A percentile compares a stretch with the other conserved stretches of the same genome.
Conservation (phyloP, 2,329 filamentous ascomycete species). For the Plectosphaerella plurivora region DNA sequence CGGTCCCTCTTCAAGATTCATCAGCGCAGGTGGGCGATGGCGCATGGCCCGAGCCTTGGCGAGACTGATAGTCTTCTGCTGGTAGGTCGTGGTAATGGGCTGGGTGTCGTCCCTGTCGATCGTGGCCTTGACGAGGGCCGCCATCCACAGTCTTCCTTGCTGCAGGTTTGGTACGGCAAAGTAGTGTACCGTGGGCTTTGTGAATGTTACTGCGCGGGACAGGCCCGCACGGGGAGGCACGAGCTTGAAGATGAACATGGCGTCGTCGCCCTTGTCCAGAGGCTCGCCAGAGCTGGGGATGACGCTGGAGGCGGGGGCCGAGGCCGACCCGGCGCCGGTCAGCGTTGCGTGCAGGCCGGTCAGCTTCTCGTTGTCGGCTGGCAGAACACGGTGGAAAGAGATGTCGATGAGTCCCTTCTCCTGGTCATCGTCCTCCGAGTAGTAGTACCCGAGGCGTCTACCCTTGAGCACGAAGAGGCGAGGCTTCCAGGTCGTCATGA, state of each 20-base stretch:
- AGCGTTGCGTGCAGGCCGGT: constrained; percentile 88
- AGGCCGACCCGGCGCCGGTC: constrained; percentile 75
- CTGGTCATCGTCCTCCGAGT: constrained; percentile 85
- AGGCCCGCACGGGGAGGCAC: constrained; percentile 84
- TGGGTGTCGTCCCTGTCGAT: constrained; percentile 85
- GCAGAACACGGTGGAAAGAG: constrained; percentile 92
- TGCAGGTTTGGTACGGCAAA: constrained; percentile 91
- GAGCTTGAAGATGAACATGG: constrained; percentile 97
- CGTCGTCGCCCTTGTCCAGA: constrained; percentile 52
- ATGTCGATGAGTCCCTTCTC: constrained; percentile 98
- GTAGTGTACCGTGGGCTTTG: constrained; percentile 94
- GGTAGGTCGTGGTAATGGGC: constrained; percentile 85
- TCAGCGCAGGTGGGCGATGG: constrained; percentile 83
- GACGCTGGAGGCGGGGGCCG: constrained; percentile 29
- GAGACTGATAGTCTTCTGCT: constrained; percentile 93
- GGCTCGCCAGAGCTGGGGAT: constrained; percentile 5
- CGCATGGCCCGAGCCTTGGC: constrained; percentile 83
- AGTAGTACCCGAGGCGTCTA: constrained; percentile 90
- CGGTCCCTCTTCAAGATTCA: constrained; percentile 56
- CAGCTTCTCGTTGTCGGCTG: constrained; percentile 85
- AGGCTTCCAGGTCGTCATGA: constrained; percentile 98
- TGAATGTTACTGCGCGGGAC: constrained; percentile 91
- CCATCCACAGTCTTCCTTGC: constrained; percentile 94
- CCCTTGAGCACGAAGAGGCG: constrained; percentile 93
- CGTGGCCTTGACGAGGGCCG: constrained; percentile 95